phyloP scores from a whole-genome alignment of 2,329 filamentous ascomycete genomes.

The Colletotrichum phormii region DNA sequence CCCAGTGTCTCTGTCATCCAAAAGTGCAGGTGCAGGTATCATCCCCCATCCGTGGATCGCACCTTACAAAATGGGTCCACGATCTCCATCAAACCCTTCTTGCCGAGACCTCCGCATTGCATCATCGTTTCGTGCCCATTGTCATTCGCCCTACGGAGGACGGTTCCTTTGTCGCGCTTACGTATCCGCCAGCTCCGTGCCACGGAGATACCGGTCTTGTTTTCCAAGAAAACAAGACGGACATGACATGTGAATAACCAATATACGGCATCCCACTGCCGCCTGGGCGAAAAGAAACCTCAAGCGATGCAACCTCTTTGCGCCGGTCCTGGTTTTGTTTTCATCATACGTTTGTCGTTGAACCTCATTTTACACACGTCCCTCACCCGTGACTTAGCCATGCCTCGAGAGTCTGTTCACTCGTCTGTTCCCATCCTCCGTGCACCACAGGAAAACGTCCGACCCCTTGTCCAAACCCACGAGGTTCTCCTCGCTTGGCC shows the following conservation, averaged over 20 bases:
- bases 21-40: neutral
- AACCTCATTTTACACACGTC: neutral
- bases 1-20: neutral
- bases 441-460: neutral
- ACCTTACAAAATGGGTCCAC: slow-evolving; percentile 15
- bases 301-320: neutral
- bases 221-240: neutral
- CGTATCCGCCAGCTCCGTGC: neutral
- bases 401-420: neutral
- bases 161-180: neutral
- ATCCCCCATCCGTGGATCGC: slow-evolving; percentile 10
- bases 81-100: slow-evolving; percentile 2
- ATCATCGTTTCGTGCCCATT: slow-evolving; percentile 17
- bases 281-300: neutral
- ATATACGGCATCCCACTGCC: slow-evolving; percentile 1
- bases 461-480: slow-evolving; percentile 10
- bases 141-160: neutral
- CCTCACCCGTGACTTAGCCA: neutral
- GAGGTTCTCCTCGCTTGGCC: neutral
- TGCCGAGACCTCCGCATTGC: slow-evolving; percentile 28
- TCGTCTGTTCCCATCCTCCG: neutral
- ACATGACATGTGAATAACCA: neutral
- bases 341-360: neutral
- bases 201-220: slow-evolving; percentile 9
- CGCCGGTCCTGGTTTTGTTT: neutral